Evolutionary conservation across 345 rosid genomes (phyloP), one percentile per base, ranked within the genome.

Genomic region (Bruguiera gymnorhiza): DNA sequence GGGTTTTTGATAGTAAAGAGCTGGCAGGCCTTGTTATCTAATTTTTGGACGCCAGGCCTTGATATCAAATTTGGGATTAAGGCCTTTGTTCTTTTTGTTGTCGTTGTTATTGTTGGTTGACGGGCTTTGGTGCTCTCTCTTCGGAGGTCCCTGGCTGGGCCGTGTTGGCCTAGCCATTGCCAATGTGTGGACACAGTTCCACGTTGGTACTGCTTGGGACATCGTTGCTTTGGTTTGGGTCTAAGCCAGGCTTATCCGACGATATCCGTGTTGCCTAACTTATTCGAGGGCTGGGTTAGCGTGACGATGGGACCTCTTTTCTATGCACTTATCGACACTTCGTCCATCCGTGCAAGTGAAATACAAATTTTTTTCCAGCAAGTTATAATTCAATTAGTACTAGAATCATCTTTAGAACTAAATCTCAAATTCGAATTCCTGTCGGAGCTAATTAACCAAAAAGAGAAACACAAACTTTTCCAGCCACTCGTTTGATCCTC

Each of bases 121-220:
- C 5, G 94, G 91, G 32, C 56, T 85, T 37, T 81, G 86, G 85
- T 86, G 91, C 29, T 46, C 87, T 8, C 50, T 76, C 8, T 76
- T 88, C 3, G 83, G 83, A 72, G 90, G 89, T 60, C 90, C 89
- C 16, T 66, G 89, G 9, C 74, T 73, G 2, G 89, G 89, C 8
- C 67, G 86, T 73, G 85, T 86, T 39, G 50, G 87, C 89, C 11
- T 75, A 81, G 57, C 70, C 86, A 1, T 78, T 80, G 65, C 79
- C 79, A 0, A 81, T 86, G 85, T 80, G 89, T 21, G 89, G 94
- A 23, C 86, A 85, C 39, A 86, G 83, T 71, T 88, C 89, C 9
- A 83, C 86, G 5, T 68, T 78, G 1, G 89, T 82, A 11, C 90
- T 86, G 46, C 87, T 78, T 27, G 87, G 91, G 0, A 85, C 87